Evolutionary conservation across 2,329 filamentous ascomycete genomes (phyloP), one percentile per base, ranked within the genome.

Genomic region (Madurella fahalii): DNA sequence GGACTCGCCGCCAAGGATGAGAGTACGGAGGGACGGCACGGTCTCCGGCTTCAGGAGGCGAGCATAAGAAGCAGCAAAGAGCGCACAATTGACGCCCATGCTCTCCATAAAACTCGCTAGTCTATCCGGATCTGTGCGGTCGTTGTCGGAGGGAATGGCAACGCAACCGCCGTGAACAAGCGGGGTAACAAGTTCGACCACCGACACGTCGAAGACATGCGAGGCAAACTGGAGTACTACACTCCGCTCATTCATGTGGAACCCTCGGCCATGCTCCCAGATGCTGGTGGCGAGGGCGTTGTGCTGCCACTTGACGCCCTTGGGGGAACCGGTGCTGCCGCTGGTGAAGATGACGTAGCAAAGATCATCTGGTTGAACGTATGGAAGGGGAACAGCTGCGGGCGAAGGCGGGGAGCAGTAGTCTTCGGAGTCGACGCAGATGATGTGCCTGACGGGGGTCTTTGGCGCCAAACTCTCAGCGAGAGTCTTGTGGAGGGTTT

Each of bases 261-360:
- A 32, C 42, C 50, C 52, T 11, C 37, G 41, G 15, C 47, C 54
- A 41, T 52, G 47, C 13, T 47, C 46, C 41, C 31, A 40, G 9
- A 39, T 37, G 34, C 61, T 61, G 1, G 62, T 62, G 40, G 58
- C 55, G 15, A 64, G 34, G 2, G 57, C 50, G 30, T 45, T 30
- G 44, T 68, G 66, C 47, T 60, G 52, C 47, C 65, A 57, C 25
- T 77, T 69, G 20, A 78, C 74, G 30, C 77, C 77, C 25, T 80
- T 80, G 8, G 76, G 77, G 30, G 67, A 65, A 5, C 77, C 77
- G 1, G 77, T 80, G 37, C 74, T 79, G 15, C 77, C 77, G 11
- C 76, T 78, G 17, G 77, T 79, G 62, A 79, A 79, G 62, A 79
- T 75, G 59, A 78, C 74, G 18, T 63, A 67, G 9, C 49, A 47